Percentiles rank a stretch among this genome's conserved stretches.
Conservation (phyloP, 495 filamentous ascomycete species). For the Wilcoxina mikolae region DNA sequence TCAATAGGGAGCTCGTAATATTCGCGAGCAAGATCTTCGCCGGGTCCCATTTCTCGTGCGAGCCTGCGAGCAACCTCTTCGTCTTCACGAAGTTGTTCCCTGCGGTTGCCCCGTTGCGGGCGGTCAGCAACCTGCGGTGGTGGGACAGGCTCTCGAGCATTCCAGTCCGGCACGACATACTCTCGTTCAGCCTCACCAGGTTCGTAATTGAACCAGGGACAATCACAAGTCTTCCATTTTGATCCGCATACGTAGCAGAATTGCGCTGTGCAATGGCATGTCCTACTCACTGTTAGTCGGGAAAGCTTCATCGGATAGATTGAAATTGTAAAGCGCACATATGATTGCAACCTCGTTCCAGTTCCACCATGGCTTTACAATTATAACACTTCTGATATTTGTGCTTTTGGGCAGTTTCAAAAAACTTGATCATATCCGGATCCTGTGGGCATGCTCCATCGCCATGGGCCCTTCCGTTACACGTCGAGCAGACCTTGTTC, state of each 20-base stretch:
- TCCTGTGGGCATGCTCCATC: conserved; percentile 55
- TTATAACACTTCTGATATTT: conserved; percentile 65
- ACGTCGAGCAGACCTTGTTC: conserved; percentile 57
- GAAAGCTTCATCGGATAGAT: background rate
- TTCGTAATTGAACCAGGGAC: conserved; percentile 62
- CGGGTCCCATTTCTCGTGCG: conserved; percentile 9
- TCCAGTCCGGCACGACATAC: conserved; percentile 21
- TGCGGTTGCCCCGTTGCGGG: background rate
- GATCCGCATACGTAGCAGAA: conserved; percentile 70
- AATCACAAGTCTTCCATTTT: conserved; percentile 71
- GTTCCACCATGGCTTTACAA: conserved; percentile 61
- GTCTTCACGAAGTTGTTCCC: conserved; percentile 13
- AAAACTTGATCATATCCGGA: conserved; percentile 47
- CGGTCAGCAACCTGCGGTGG: background rate
- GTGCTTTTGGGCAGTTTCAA: conserved; percentile 52
- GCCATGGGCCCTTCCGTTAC: conserved; percentile 58
- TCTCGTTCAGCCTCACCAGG: conserved; percentile 39
- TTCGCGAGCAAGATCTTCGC: conserved; percentile 10
- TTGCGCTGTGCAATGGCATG: conserved; percentile 53
- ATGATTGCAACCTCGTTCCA: conserved; percentile 69
- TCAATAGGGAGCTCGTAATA: conserved; percentile 18
- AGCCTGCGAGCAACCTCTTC: conserved; percentile 21
- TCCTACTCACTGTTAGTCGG: background rate
- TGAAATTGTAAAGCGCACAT: conserved; percentile 44
- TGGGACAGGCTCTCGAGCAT: conserved; percentile 5